Conservation (phyloP, 2,329 filamentous ascomycete genomes). For the Penicillium sp. region DNA sequence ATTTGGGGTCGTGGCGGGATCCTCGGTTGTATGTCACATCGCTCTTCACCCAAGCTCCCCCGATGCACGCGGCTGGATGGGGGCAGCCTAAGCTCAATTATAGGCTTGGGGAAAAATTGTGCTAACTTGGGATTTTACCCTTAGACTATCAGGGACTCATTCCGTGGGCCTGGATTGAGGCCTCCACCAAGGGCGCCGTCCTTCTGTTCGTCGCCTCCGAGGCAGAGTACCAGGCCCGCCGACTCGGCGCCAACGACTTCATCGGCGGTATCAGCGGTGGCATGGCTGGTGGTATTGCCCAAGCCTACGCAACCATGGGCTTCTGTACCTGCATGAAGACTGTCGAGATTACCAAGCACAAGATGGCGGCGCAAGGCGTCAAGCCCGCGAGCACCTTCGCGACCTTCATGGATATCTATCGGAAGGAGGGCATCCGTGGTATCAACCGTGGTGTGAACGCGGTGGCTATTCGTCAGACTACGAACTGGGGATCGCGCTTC, state of each 20-base stretch:
- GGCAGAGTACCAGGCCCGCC: constrained; percentile 90
- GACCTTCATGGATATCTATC: constrained; percentile 97
- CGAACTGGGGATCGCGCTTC: constrained; percentile 98
- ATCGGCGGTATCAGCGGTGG: constrained; percentile 84
- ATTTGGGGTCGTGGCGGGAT: constrained; percentile 93
- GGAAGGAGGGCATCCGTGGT: constrained; percentile 84
- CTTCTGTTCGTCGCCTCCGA: constrained; percentile 98
- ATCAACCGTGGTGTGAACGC: constrained; percentile 99
- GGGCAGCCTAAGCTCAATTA: constrained; percentile 18
- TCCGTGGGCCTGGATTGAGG: constrained; percentile 99
- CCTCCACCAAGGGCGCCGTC: constrained; percentile 97
- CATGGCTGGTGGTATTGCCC: constrained; percentile 89
- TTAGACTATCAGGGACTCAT: constrained; percentile 98
- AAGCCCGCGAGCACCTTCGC: constrained; percentile 87
- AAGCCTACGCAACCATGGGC: constrained; percentile 99
- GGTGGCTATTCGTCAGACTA: constrained; percentile 97
- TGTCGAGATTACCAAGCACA: constrained; percentile 98
- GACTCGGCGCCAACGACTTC: constrained; percentile 80
- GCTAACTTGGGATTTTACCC: constrained; percentile 14
- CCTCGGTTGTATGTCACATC: constrained; percentile 73
- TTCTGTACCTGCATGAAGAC: constrained; percentile 99
- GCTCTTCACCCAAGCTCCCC: constrained; percentile 13
- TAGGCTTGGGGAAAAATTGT: background rate
- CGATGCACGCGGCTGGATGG: constrained; percentile 15
- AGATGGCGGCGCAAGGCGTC: constrained; percentile 77